Conservation (phyloP, 2,329 filamentous ascomycete genomes). For the Beauveria varroae region DNA sequence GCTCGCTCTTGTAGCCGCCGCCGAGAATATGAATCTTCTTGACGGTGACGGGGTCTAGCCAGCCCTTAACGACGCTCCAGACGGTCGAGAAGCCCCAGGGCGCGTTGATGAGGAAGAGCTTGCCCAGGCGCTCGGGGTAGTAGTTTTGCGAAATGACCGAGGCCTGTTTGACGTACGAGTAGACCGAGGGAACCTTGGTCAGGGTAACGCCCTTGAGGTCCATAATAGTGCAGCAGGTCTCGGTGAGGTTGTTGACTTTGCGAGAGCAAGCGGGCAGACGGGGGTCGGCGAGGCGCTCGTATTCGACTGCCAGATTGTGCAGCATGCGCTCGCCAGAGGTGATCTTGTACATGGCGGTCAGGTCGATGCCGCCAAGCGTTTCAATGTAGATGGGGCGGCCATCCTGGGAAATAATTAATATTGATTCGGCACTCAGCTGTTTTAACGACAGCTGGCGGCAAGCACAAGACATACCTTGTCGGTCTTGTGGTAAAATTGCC, state of each 20-base stretch:
- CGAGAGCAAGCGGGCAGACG: constrained; percentile 92
- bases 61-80: constrained; percentile 82
- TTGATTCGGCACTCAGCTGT: background rate
- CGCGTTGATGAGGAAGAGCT: constrained; percentile 96
- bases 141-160: constrained; percentile 95
- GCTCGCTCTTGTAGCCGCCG: constrained; percentile 70
- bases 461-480: constrained; percentile 53
- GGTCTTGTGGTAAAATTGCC: constrained; percentile 98
- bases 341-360: constrained; percentile 86
- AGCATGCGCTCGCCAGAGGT: constrained; percentile 91
- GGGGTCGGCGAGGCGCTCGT: constrained; percentile 91
- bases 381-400: constrained; percentile 97
- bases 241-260: constrained; percentile 80
- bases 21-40: constrained; percentile 92
- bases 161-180: constrained; percentile 77
- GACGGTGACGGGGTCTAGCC: constrained; percentile 94
- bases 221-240: constrained; percentile 98
- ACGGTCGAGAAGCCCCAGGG: constrained; percentile 89
- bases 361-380: constrained; percentile 86
- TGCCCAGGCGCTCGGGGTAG: constrained; percentile 94
- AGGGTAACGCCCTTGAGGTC: constrained; percentile 92
- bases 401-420: constrained; percentile 50
- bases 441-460: background rate
- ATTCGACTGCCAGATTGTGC: constrained; percentile 92
- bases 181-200: constrained; percentile 72